These are phyloP conservation scores for Cyclanthera cordifolia DNA, from an alignment of 306 rosid species.

Conservation along the genomic window DNA sequence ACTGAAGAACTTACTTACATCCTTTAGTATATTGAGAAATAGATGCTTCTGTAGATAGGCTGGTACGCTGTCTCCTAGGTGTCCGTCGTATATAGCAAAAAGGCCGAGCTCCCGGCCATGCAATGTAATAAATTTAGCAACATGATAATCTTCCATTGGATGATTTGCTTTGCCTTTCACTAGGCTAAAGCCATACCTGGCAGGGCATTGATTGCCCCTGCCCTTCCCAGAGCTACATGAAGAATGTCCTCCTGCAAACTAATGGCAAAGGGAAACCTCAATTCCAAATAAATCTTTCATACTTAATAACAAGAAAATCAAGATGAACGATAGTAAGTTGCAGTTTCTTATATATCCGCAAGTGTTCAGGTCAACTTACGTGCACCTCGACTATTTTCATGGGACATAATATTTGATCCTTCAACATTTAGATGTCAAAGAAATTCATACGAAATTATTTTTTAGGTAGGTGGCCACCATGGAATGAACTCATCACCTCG, in stretches of 20 bases:
- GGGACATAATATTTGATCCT: no score
- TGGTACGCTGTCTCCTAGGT: slow-evolving; percentile 76
- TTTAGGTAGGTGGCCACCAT: no score
- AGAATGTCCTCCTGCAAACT: slow-evolving; percentile 66
- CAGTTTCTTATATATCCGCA: no score
- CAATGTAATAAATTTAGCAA: slow-evolving; percentile 61
- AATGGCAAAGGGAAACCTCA: slow-evolving; percentile 15
- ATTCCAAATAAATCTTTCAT: neutral
- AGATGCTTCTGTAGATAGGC: slow-evolving; percentile 80
- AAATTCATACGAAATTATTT: no score
- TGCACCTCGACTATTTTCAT: no score
- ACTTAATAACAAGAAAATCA: neutral
- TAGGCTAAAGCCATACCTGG: slow-evolving; percentile 74
- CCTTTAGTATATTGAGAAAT: slow-evolving; percentile 61
- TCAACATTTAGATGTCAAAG: no score
- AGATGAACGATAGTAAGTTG: neutral
- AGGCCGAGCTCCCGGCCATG: slow-evolving; percentile 67
- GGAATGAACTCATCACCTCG: no score
- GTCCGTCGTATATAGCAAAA: slow-evolving; percentile 92
- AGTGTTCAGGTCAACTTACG: no score
- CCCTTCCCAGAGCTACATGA: slow-evolving; percentile 73
- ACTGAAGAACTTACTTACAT: slow-evolving; percentile 55
- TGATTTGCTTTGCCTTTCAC: slow-evolving; percentile 92
- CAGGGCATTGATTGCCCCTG: no score
- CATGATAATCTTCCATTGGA: slow-evolving; percentile 98